A percentile compares a stretch with the other conserved stretches of the same genome.
Evolutionary conservation across 148 eudicot genomes (phyloP).

Genomic region (Camellia granthamiana): DNA sequence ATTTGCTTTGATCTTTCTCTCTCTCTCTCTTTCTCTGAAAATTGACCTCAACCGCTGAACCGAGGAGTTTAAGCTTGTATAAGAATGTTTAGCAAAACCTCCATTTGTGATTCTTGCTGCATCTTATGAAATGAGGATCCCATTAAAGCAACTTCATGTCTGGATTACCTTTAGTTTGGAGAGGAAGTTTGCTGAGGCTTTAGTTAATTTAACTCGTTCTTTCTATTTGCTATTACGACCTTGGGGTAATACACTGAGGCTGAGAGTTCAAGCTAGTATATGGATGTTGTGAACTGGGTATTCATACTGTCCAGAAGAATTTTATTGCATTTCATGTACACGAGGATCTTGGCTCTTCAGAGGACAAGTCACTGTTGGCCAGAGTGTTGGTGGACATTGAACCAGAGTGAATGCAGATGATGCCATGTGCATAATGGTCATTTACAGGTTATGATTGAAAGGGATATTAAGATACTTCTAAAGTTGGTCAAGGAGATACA

Average conservation of each 20-base stretch:
- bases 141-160: too few relatives aligned
- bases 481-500: neutral
- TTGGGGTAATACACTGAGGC: too few relatives aligned
- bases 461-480: too few relatives aligned
- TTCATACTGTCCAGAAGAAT: neutral
- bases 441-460: neutral
- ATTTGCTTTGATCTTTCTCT: neutral
- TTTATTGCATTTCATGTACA: neutral
- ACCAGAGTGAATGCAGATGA: neutral
- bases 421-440: too few relatives aligned
- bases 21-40: neutral
- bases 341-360: neutral
- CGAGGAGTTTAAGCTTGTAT: neutral
- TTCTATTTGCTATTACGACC: too few relatives aligned
- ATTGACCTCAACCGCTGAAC: neutral
- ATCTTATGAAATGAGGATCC: neutral
- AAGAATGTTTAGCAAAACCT: neutral
- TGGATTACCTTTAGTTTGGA: neutral
- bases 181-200: neutral
- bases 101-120: neutral
- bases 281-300: neutral
- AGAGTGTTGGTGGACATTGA: neutral
- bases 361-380: neutral
- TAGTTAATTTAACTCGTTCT: neutral
- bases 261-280: too few relatives aligned